These are phyloP conservation scores for Chaetomium sp. DNA, from an alignment of 2,329 filamentous ascomycete species.

Conservation along the genomic window DNA sequence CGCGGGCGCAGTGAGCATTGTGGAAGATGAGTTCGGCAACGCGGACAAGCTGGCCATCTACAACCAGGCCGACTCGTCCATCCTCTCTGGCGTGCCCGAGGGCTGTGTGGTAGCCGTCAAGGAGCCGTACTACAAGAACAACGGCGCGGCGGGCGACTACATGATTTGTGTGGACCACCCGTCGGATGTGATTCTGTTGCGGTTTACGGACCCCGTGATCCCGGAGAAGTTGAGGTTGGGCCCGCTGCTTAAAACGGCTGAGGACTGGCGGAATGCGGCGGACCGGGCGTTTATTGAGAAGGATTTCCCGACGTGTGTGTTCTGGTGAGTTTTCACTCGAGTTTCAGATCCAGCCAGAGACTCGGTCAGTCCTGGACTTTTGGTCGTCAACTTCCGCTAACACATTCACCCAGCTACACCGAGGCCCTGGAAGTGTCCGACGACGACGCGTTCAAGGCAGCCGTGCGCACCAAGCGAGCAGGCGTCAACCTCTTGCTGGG, in stretches of 20 bases:
- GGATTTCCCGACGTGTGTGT: slow-evolving; percentile 29
- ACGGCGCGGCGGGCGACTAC: slow-evolving; percentile 25
- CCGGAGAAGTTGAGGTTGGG: slow-evolving; percentile 24
- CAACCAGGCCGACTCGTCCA: slow-evolving; percentile 31
- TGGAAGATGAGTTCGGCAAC: slow-evolving; percentile 32
- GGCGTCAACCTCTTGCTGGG: slow-evolving; percentile 30
- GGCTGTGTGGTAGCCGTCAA: slow-evolving; percentile 31
- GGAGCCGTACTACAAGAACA: slow-evolving; percentile 33
- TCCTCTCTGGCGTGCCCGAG: slow-evolving; percentile 30
- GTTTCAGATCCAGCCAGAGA: no score
- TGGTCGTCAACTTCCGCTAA: neutral
- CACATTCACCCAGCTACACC: slow-evolving; percentile 26
- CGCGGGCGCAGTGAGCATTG: slow-evolving; percentile 30
- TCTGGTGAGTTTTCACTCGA: slow-evolving; percentile 24
- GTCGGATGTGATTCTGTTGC: slow-evolving; percentile 28
- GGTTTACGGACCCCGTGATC: slow-evolving; percentile 28
- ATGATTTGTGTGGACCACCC: slow-evolving; percentile 34
- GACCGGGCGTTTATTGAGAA: slow-evolving; percentile 28
- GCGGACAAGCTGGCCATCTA: slow-evolving; percentile 34
- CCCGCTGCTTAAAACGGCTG: slow-evolving; percentile 18
- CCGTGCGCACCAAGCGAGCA: slow-evolving; percentile 28
- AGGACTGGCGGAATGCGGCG: slow-evolving; percentile 21
- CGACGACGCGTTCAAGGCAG: slow-evolving; percentile 17
- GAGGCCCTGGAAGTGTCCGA: slow-evolving; percentile 28
- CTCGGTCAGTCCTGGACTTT: neutral